Evolutionary conservation across 2,329 filamentous ascomycete species (phyloP).

Genomic region (Dryadomyces sulphureus): DNA sequence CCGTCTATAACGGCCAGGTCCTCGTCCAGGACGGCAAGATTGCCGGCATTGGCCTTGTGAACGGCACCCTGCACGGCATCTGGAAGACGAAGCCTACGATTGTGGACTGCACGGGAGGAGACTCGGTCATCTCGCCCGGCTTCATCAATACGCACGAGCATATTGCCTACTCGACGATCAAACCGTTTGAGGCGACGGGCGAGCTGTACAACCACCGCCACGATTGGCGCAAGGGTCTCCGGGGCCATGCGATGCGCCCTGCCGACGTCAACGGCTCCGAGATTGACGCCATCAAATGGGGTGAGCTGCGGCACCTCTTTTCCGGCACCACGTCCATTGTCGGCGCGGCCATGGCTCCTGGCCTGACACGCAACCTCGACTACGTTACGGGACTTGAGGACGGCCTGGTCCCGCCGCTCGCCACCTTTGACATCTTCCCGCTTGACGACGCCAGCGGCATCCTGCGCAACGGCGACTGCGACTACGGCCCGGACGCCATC

Average conservation of each 20-base stretch:
- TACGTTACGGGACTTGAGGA: conserved; percentile 13
- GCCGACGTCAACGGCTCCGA: conserved; percentile 13
- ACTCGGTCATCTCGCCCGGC: conserved; percentile 15
- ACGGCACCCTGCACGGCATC: conserved; percentile 1
- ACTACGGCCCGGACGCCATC: conserved; percentile 14
- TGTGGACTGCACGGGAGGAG: conserved; percentile 11
- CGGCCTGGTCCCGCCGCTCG: conserved; percentile 8
- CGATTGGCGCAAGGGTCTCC: conserved; percentile 16
- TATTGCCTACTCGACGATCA: conserved; percentile 14
- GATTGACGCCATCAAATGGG: conserved; percentile 13
- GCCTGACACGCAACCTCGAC: conserved; percentile 16
- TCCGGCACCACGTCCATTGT: conserved; percentile 17
- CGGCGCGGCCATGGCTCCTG: conserved; percentile 14
- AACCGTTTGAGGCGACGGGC: conserved; percentile 13
- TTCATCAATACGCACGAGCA: conserved; percentile 19
- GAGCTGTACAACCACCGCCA: conserved; percentile 12
- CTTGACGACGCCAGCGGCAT: conserved; percentile 13
- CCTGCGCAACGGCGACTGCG: conserved; percentile 14
- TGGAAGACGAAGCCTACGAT: conserved; percentile 8
- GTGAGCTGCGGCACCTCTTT: conserved; percentile 17
- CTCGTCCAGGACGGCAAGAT: conserved; percentile 5
- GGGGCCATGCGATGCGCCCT: conserved; percentile 11
- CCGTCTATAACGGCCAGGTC: conserved; percentile 2
- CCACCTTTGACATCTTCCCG: conserved; percentile 15
- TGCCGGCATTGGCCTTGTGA: not conserved